Base-by-base conservation (phyloP, 345 rosid genomes). In the Eucalyptus lansdowneana region DNA sequence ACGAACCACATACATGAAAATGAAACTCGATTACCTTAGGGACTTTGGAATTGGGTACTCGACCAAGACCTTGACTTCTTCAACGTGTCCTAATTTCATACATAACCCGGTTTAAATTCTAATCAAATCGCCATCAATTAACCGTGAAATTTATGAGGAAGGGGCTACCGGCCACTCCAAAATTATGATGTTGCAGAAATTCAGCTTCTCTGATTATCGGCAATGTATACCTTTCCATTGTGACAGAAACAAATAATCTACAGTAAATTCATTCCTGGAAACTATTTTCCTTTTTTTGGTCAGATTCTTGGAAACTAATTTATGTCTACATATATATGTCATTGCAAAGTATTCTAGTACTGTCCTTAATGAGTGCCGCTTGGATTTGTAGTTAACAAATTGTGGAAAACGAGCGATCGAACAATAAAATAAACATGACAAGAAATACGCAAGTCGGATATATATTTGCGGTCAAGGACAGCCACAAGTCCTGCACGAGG, bases 391-490 rank as follows among this genome's bases (percentile, higher is more conserved):
- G 13, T 58, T 58, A 58, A 25, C 6, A 58, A 58, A 50, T 50
- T 50, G 3, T 0, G 6, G 51, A 50, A 49, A 13, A 2, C 1
- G 2, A 49, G 15, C 1, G 15, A 49, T 49, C 2, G 1, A 49
- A 13, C 1, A 5, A 49, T 49, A 49, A 49, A 49, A 49, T 49
- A 49, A 49, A 49, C 50, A 49, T 4, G n/a, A n/a, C n/a, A n/a
- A n/a, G n/a, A 49, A 49, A 49, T 6, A 49, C 6, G 6, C 50
- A 13, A 14, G 16, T 3, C 16, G 3, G 51, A 50, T 50, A 50
- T 14, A 50, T 14, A 50, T 14, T 50, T 50, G 51, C 51, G 51
- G 51, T 50, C 51, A 50, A 50, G 51, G 51, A 50, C 51, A 50
- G 51, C 51, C 51, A 50, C 15, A 50, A 16, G 51, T 50, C 51